Evolutionary conservation across 2,329 filamentous ascomycete genomes (phyloP), one percentile per base, ranked within the genome.

Genomic region (Anthostomella pinea): DNA sequence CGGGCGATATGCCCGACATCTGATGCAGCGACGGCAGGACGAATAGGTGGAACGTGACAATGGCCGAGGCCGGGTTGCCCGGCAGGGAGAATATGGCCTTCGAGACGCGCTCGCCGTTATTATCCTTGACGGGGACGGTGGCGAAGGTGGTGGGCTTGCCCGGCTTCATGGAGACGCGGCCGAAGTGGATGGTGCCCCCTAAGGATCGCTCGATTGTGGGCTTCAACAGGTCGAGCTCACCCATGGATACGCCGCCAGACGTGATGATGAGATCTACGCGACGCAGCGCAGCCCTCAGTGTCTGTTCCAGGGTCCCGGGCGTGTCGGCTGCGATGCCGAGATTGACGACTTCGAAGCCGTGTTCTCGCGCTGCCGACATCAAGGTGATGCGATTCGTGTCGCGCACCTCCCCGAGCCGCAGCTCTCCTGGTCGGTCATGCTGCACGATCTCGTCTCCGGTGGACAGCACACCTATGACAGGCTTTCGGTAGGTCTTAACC

Each of bases 111-210:
- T 76, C 68, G 14, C 81, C 78, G 2, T 54, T 57, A 25, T 34
- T 75, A 41, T 77, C 69, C 60, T 81, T 82, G 24, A 76, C 69
- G 1, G 87, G 82, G 0, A 97, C 76, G 0, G 88, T 96, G 3
- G 93, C 93, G 61, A 98, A 98, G 0, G 93, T 98, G 0, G 90
- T 96, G 2, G 93, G 93, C 64, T 97, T 98, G 4, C 93, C 93
- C 0, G 93, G 93, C 68, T 98, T 98, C 93, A 98, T 97, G 36
- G 84, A 79, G 3, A 98, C 93, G 3, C 93, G 84, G 16, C 93
- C 93, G 53, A 98, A 98, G 63, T 96, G 93, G 49, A 98, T 95
- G 0, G 83, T 93, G 6, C 93, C 93, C 38, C 89, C 88, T 1
- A 98, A 77, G 2, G 81, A 74, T 26, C 91, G 83, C 68, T 97